Base-by-base conservation (phyloP, 2,329 filamentous ascomycete genomes). In the Aspergillus luchuensis region DNA sequence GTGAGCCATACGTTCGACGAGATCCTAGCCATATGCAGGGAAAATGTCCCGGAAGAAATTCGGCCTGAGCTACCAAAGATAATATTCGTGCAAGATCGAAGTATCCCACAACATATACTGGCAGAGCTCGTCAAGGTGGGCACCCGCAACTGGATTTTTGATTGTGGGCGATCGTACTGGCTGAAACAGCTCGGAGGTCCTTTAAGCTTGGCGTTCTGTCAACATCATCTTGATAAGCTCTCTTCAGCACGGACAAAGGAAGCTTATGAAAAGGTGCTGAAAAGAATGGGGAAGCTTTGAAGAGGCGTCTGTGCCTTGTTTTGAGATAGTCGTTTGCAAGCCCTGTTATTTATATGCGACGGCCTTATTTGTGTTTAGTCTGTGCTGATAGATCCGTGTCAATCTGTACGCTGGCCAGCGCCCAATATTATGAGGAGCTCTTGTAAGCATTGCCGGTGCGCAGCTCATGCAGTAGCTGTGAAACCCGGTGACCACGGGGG, bases 131-230 rank as follows among this genome's bases (percentile, higher is more conserved):
- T 74, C n/a, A 69, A 67, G 50, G 71, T 72, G 7, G 69, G 67
- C 11, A 72, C 70, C 11, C 67, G 72, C 1, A 70, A 74, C 54
- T 74, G 72, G 72, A 5, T 67, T 7, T 74, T 74, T 58, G 70
- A 74, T 53, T 74, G 72, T 51, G 68, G 72, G 8, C 63, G 69
- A 36, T 74, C 71, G 7, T 73, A 72, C 53, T 74, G 72, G 72
- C 50, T 74, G 45, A 72, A 69, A 30, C 69, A 72, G 38, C 61
- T 73, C 4, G 63, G 68, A 5, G 72, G 72, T 0, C 70, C 71
- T 5, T 63, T 74, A 58, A 72, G 67, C 58, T 61, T 74, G 10
- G 60, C 63, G 10, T 61, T 61, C 15, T 71, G 70, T 51, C 69
- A 66, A 49, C 59, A 63, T 43, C 64, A 73, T 50, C 67, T 63